Evolutionary conservation across 1,284 basidiomycete genomes (phyloP), one percentile per base, ranked within the genome.

Genomic region (Trichosporon inkin): DNA sequence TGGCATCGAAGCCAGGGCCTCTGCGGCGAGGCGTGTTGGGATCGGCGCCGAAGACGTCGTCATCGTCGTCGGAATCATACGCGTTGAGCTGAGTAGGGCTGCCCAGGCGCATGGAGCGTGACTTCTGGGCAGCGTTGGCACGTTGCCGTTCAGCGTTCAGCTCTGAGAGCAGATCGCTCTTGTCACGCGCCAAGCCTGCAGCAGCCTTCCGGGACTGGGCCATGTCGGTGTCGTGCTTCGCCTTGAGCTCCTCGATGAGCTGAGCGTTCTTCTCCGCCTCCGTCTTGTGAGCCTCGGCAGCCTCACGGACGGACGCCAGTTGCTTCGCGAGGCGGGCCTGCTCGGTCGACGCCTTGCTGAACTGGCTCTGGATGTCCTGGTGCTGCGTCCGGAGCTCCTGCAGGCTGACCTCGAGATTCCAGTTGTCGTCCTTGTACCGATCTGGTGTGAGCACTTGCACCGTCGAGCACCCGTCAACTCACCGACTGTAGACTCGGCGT

Each of bases 371-470:
- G 1, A 86, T 83, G 55, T 89, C 86, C 39, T 83, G 74, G 39
- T 90, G 82, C 67, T 89, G 85, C 0, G 85, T 80, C 40, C 88
- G 86, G 22, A 95, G 82, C 65, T 97, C 92, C 75, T 99, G 94
- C 32, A 93, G 82, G 20, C 85, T 85, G 52, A 97, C 90, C 80
- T 98, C 93, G 65, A 98, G 87, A 73, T 97, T 94, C 95, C 95
- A 98, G 76, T 96, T 97, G 80, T 95, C 92, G 78, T 97, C 92
- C 80, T 93, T 94, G 84, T 87, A 94, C 62, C 91, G 90, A 55
- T 83, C 81, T 78, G 65, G 41, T 6, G 16, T 54, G 13, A 56
- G 44, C 34, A 53, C 51, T 17, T 13, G 8, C 22, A 6, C 2
- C 16, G 3, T 32, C 5, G 17, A 38, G 39, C 24, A 2, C 6